Conservation (phyloP, 2,329 filamentous ascomycete species). For the Fusarium palustre region DNA sequence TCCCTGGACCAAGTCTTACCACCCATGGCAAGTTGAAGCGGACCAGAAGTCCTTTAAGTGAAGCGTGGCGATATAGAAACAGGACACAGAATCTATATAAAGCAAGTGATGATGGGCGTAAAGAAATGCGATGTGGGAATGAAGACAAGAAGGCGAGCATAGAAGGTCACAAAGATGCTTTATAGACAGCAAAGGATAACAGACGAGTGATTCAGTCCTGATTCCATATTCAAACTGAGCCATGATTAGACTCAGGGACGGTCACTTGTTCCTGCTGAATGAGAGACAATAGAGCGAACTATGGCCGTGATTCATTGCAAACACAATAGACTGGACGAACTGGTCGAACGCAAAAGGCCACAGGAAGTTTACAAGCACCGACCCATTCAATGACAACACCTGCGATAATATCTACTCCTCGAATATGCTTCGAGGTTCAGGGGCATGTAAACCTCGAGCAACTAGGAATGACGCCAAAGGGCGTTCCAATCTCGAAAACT, state of each 20-base stretch:
- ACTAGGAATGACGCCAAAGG: conserved; percentile 57
- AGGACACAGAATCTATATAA: conserved; percentile 11
- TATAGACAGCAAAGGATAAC: conserved; percentile 31
- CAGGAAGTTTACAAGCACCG: background rate
- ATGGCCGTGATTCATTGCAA: conserved; percentile 33
- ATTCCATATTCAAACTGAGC: conserved; percentile 8
- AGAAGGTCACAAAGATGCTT: conserved; percentile 16
- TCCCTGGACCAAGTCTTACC: conserved; percentile 62
- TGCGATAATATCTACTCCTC: conserved; percentile 52
- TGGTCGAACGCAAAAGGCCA: background rate
- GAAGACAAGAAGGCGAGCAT: conserved; percentile 16
- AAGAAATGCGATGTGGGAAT: conserved; percentile 4
- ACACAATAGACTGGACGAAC: conserved; percentile 12
- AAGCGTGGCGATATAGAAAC: conserved; percentile 1
- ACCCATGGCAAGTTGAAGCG: conserved; percentile 55
- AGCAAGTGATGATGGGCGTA: background rate
- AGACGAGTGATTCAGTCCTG: conserved; percentile 45
- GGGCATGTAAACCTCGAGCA: conserved; percentile 55
- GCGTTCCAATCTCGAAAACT: conserved; percentile 64
- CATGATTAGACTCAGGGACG: conserved; percentile 12
- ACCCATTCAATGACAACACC: background rate
- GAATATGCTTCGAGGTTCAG: conserved; percentile 60
- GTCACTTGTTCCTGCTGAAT: conserved; percentile 22
- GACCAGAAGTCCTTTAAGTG: background rate
- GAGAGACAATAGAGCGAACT: conserved; percentile 12